Percentiles rank a stretch among this genome's conserved stretches.
Conservation (phyloP, 768 basidiomycete genomes). For the Amanita inopinata region DNA sequence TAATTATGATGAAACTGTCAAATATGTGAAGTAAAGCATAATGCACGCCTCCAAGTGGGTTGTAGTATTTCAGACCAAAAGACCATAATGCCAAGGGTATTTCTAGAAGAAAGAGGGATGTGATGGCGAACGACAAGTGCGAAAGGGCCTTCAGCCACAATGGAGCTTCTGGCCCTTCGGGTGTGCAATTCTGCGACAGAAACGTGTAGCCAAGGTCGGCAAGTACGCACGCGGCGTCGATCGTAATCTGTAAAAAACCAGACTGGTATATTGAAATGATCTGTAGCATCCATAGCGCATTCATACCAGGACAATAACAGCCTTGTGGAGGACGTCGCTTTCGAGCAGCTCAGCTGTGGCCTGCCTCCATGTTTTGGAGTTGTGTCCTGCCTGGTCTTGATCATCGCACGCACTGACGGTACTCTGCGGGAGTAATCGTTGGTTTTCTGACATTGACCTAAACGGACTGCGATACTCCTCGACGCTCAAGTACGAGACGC, state of each 20-base stretch:
- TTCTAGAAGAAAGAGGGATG: slow-evolving; percentile 66
- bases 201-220: slow-evolving; percentile 62
- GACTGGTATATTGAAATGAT: not conserved
- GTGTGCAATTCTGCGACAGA: slow-evolving; percentile 42
- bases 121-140: slow-evolving; percentile 57
- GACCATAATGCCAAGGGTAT: slow-evolving; percentile 64
- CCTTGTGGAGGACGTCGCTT: slow-evolving; percentile 39
- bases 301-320: slow-evolving; percentile 45
- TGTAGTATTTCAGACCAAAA: slow-evolving; percentile 50
- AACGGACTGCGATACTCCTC: too few species aligned
- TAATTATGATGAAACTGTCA: slow-evolving; percentile 60
- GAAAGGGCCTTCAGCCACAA: slow-evolving; percentile 55
- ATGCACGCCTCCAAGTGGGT: slow-evolving; percentile 44
- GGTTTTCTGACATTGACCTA: slow-evolving; percentile 30
- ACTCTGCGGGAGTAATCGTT: slow-evolving; percentile 31
- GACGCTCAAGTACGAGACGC: too few species aligned
- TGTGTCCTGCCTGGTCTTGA: not conserved
- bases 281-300: slow-evolving; percentile 15
- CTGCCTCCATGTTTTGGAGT: not conserved
- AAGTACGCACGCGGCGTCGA: slow-evolving; percentile 66
- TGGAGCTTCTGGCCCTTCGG: slow-evolving; percentile 33
- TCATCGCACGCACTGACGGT: not conserved
- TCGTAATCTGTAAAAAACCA: slow-evolving; percentile 31
- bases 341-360: slow-evolving; percentile 30
- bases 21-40: slow-evolving; percentile 64